Evolutionary conservation across 371 early-diverging fungal genomes (phyloP).

Genomic region (Mortierella sp.): DNA sequence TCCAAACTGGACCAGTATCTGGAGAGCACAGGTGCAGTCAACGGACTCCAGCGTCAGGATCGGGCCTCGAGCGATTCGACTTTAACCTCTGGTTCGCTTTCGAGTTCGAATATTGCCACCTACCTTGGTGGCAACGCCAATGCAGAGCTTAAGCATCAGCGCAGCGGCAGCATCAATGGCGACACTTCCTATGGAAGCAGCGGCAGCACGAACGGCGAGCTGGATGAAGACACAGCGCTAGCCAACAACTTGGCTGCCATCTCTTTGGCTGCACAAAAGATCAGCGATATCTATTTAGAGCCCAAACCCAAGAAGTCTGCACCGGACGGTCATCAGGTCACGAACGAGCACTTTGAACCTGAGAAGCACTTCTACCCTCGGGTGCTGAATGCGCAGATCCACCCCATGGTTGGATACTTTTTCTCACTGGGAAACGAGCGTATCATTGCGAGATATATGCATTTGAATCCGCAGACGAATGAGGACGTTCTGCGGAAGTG

Average conservation of each 20-base stretch:
- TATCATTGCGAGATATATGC: constrained; percentile 90
- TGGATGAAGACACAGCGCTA: constrained; percentile 36
- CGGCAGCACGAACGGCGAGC: constrained; percentile 19
- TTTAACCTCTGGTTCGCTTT: not conserved
- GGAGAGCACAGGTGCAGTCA: constrained; percentile 10
- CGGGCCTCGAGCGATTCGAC: constrained; percentile 32
- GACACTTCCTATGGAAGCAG: constrained; percentile 3
- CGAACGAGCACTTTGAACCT: constrained; percentile 85
- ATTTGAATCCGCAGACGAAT: constrained; percentile 89
- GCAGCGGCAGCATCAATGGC: not conserved
- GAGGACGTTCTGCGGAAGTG: constrained; percentile 70
- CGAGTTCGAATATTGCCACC: constrained; percentile 5
- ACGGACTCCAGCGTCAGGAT: constrained; percentile 13
- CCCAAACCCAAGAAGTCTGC: constrained; percentile 46
- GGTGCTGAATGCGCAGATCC: constrained; percentile 92
- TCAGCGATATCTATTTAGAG: constrained; percentile 45
- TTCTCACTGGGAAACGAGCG: constrained; percentile 91
- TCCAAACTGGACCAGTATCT: constrained; percentile 52
- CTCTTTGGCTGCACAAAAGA: constrained; percentile 48
- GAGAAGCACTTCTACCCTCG: constrained; percentile 94
- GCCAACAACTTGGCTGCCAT: constrained; percentile 53
- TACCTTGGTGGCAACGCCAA: constrained; percentile 1
- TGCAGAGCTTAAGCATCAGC: not conserved
- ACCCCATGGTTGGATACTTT: constrained; percentile 86
- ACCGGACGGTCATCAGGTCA: constrained; percentile 57